phyloP scores from a whole-genome alignment of 2,329 filamentous ascomycete species.

The Epichloe scottii region DNA sequence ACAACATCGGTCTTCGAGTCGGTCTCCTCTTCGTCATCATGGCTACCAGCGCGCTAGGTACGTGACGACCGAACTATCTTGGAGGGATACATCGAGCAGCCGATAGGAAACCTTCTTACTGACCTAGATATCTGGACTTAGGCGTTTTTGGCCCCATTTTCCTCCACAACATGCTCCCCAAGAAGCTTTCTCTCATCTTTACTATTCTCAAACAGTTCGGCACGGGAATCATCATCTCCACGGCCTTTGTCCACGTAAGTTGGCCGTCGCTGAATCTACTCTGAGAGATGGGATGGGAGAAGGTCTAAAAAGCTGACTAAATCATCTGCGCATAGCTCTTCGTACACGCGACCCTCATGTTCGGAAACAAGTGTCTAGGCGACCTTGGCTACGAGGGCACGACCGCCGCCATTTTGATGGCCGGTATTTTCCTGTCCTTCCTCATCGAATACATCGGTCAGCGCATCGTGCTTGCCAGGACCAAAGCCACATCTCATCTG shows the following conservation, averaged over 20 bases:
- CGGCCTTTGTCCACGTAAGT: slow-evolving; percentile 54
- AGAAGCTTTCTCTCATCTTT: slow-evolving; percentile 37
- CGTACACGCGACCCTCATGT: slow-evolving; percentile 63
- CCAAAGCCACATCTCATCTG: slow-evolving; percentile 15
- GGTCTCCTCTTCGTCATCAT: slow-evolving; percentile 63
- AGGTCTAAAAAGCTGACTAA: not conserved
- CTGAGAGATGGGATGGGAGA: not conserved
- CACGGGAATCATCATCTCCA: slow-evolving; percentile 60
- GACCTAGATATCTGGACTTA: slow-evolving; percentile 6
- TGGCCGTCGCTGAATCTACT: not conserved
- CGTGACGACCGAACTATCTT: slow-evolving; percentile 1
- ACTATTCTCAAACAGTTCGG: slow-evolving; percentile 61
- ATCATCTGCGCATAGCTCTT: slow-evolving; percentile 42
- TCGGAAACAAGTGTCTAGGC: slow-evolving; percentile 55
- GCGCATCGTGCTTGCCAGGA: slow-evolving; percentile 36
- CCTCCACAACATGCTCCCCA: slow-evolving; percentile 42
- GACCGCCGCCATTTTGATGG: slow-evolving; percentile 60
- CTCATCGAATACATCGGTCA: slow-evolving; percentile 55
- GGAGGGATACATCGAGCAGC: not conserved
- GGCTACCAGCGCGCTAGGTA: slow-evolving; percentile 52
- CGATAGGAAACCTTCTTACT: not conserved
- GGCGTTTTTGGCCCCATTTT: slow-evolving; percentile 56
- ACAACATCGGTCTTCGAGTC: slow-evolving; percentile 56
- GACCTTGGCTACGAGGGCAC: slow-evolving; percentile 55
- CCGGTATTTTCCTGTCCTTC: slow-evolving; percentile 61